Base-by-base conservation (phyloP, 192 early-diverging fungal genomes). In the Podila epigama region DNA sequence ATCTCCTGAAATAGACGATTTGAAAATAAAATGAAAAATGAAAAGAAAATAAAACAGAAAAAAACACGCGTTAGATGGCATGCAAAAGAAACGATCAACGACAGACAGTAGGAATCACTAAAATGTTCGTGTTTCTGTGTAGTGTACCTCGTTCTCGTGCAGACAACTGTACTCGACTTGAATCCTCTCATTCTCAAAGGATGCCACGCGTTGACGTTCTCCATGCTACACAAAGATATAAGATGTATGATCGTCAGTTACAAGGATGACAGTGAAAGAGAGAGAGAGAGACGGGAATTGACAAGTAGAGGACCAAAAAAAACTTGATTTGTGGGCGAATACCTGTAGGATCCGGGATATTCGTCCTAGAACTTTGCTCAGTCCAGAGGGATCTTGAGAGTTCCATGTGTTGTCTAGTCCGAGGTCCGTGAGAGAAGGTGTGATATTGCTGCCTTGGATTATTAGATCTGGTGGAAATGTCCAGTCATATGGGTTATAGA, bases 401-500 rank as follows among this genome's bases (percentile, higher is more conserved):
- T 75, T 55, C 72, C 72, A 75, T 2, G 72, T 40, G 6, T 63
- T 52, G 25, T 75, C 72, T 16, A 75, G 53, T 18, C 72, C 72
- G 4, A 75, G 6, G 35, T 75, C 72, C 12, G 32, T 51, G 18
- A 68, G 60, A 5, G 72, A 68, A 22, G 65, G 65, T 15, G 29
- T 68, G 27, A 50, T 50, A 12, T n/a, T 28, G 1, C 48, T n/a
- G 12, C 72, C 72, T 34, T 63, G 52, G 36, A 75, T 41, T 16
- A 75, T 63, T 27, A 75, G 44, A n/a, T 75, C 72, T 10, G 72
- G 72, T 15, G 72, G 72, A 31, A 75, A 75, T 1, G 72, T 62
- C 72, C 72, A 75, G 27, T 75, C 60, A 54, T 68, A 68, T 39
- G 72, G 72, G 44, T 75, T 65, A 57, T 68, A 75, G 36, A 51